Conservation (phyloP, 257 asterid species). For the Paraleonurus japonicus region DNA sequence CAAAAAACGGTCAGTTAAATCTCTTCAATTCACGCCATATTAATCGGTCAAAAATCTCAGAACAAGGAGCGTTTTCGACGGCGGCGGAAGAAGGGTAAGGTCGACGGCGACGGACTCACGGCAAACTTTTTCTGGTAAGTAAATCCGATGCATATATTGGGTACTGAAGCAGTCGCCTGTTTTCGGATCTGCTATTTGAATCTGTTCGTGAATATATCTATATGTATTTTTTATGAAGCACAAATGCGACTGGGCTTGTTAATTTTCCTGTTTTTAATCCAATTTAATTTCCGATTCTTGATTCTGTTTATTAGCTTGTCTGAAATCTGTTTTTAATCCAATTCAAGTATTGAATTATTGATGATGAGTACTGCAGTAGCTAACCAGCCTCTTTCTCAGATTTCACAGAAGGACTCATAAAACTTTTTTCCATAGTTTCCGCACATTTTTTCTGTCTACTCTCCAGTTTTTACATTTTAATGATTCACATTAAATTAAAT, state of each 20-base stretch:
- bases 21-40: too few relatives aligned
- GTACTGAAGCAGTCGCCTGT: background rate
- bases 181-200: background rate
- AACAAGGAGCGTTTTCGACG: too few relatives aligned
- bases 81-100: too few relatives aligned
- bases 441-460: constrained; percentile 20
- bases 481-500: too few relatives aligned
- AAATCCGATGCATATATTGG: too few relatives aligned
- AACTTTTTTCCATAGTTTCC: constrained; percentile 23
- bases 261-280: background rate
- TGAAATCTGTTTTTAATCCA: constrained; percentile 2
- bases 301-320: background rate
- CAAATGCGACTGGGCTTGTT: background rate
- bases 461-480: constrained; percentile 19
- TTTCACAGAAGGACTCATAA: constrained; percentile 14
- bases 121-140: too few relatives aligned
- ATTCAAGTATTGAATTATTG: background rate
- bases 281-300: background rate
- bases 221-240: background rate
- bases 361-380: constrained; percentile 30
- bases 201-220: background rate
- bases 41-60: too few relatives aligned
- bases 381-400: constrained; percentile 27
- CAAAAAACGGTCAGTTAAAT: too few relatives aligned
- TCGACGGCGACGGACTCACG: too few relatives aligned